Evolutionary conservation across 2,329 filamentous ascomycete genomes (phyloP).

Genomic region (Metarhizium brunneum): DNA sequence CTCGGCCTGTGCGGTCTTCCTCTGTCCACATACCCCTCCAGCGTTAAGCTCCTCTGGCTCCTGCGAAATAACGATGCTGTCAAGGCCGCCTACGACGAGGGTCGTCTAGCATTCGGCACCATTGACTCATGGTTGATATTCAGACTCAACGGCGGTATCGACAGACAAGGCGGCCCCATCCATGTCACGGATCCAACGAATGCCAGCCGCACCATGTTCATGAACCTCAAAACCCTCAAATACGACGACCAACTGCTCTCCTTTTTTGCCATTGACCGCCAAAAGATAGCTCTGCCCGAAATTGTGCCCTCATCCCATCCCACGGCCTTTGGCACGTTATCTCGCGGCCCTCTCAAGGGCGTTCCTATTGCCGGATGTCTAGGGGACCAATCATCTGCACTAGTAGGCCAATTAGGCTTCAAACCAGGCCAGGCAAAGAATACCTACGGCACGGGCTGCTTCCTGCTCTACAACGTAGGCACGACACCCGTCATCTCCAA

Average conservation of each 20-base stretch:
- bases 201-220: constrained; percentile 88
- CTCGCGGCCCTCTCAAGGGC: constrained; percentile 56
- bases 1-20: constrained; percentile 68
- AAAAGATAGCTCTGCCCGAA: constrained; percentile 67
- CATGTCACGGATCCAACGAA: constrained; percentile 84
- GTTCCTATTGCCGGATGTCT: constrained; percentile 73
- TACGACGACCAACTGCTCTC: constrained; percentile 70
- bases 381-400: constrained; percentile 77
- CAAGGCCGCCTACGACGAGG: constrained; percentile 64
- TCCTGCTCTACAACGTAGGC: constrained; percentile 83
- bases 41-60: constrained; percentile 78
- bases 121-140: constrained; percentile 86
- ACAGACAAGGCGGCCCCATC: constrained; percentile 44
- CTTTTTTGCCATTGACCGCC: constrained; percentile 65
- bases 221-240: constrained; percentile 72
- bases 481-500: constrained; percentile 76
- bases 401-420: constrained; percentile 82
- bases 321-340: constrained; percentile 61
- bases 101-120: constrained; percentile 73
- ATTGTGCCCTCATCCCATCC: constrained; percentile 75
- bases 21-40: constrained; percentile 80
- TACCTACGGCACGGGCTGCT: constrained; percentile 85
- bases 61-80: constrained; percentile 62
- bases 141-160: constrained; percentile 65
- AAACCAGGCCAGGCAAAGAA: constrained; percentile 77